Conservation (phyloP, 441 rosid species). For the Jatropha podagrica region DNA sequence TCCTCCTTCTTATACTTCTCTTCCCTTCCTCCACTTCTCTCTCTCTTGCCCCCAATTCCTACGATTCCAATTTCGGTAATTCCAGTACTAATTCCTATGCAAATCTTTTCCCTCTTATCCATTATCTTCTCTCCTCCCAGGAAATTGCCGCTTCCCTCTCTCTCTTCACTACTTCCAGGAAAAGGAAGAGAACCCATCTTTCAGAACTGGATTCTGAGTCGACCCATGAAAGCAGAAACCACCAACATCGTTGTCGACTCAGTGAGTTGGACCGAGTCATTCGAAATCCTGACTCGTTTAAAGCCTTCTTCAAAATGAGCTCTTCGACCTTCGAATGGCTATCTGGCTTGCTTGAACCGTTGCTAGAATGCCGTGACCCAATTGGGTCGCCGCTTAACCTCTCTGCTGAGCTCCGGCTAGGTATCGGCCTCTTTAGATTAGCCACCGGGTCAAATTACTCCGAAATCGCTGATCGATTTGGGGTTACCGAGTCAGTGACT, state of each 20-base stretch:
- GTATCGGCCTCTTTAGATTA: conserved; percentile 52
- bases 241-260: conserved; percentile 30
- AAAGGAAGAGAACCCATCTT: conserved; percentile 52
- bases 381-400: conserved; percentile 50
- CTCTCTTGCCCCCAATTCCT: conserved; percentile 1
- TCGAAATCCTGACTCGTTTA: conserved; percentile 45
- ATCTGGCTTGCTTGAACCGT: conserved; percentile 64
- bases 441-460: conserved; percentile 43
- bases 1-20: conserved; percentile 36
- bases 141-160: conserved; percentile 43
- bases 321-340: conserved; percentile 66
- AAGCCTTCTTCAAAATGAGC: conserved; percentile 44
- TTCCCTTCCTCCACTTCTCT: conserved; percentile 29
- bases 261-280: conserved; percentile 19
- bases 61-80: conserved; percentile 8
- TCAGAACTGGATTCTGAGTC: conserved; percentile 36
- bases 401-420: conserved; percentile 51
- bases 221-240: conserved; percentile 19
- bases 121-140: conserved; percentile 43
- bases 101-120: conserved; percentile 35
- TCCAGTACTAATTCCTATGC: conserved; percentile 22
- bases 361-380: conserved; percentile 72
- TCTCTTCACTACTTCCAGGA: conserved; percentile 36
- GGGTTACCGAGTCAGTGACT: conserved; percentile 51
- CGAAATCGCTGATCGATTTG: conserved; percentile 47